Percentiles rank a stretch among this genome's conserved stretches.
Evolutionary conservation across 306 rosid species (phyloP).

Genomic region (apple (Malus domestica)): ASM211411v1 NC_041793.1:39610501-39611000

Average conservation of each 20-base stretch:
- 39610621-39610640: conserved; percentile 77
- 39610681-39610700: not conserved
- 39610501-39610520: conserved; percentile 80
- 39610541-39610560: conserved; percentile 78
- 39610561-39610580: conserved; percentile 85
- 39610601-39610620: conserved; percentile 49
- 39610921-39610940: conserved; percentile 99
- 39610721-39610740: not conserved
- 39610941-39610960: conserved; percentile 96
- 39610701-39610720: not conserved
- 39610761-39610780: conserved; percentile 83
- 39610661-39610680: not conserved
- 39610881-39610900: conserved; percentile 84
- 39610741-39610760: conserved; percentile 18
- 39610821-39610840: conserved; percentile 61
- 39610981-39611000: conserved; percentile 5
- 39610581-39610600: conserved; percentile 78
- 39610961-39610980: conserved; percentile 51
- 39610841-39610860: conserved; percentile 95
- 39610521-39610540: conserved; percentile 79
- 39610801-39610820: conserved; percentile 71
- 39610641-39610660: conserved; percentile 12
- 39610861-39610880: conserved; percentile 89
- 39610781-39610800: conserved; percentile 83
- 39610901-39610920: conserved; percentile 92